phyloP scores from a whole-genome alignment of 257 asterid species.

The Solanum neorickii region DNA sequence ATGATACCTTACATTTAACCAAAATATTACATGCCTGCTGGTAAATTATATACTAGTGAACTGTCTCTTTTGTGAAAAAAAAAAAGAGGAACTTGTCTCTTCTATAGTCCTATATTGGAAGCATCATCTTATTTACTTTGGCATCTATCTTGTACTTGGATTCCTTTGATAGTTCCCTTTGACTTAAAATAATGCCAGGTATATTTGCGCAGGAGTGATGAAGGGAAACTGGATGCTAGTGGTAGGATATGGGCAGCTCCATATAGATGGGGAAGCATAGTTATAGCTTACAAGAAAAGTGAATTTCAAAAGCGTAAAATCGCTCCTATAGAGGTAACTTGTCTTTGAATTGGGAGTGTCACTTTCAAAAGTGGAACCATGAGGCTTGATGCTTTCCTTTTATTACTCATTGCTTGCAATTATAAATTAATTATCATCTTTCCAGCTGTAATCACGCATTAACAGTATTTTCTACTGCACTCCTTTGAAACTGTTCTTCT shows the following conservation, averaged over 20 bases:
- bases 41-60: not conserved
- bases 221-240: constrained; percentile 60
- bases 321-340: constrained; percentile 61
- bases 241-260: constrained; percentile 90
- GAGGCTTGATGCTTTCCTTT: not conserved
- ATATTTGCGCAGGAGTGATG: constrained; percentile 88
- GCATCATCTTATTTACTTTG: not conserved
- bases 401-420: not conserved
- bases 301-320: constrained; percentile 62
- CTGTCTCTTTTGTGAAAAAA: not conserved
- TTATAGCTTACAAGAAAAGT: constrained; percentile 73
- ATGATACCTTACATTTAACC: not conserved
- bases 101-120: not conserved
- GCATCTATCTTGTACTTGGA: not conserved
- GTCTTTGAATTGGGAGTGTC: not conserved
- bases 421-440: not conserved
- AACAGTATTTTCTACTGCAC: not conserved
- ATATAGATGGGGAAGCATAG: constrained; percentile 94
- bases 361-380: not conserved
- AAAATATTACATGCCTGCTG: not conserved
- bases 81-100: not conserved
- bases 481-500: not conserved
- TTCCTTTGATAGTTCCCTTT: constrained; percentile 20
- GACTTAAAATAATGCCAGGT: constrained; percentile 73
- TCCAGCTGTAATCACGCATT: not conserved